Conservation (phyloP, 129 eudicot genomes). For the Gnaphalium uliginosum region DNA sequence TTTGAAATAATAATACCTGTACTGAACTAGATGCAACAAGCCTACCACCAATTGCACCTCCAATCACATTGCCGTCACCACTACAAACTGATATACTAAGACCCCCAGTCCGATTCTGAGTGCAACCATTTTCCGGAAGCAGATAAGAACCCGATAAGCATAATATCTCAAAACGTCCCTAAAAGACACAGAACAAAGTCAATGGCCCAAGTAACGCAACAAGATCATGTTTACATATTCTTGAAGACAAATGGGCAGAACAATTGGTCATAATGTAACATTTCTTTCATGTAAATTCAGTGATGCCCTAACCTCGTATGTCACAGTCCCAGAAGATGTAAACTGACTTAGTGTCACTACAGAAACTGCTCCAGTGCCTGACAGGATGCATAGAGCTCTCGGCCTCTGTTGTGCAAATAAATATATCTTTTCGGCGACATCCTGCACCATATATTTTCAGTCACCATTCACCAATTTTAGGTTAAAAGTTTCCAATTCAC, state of each 20-base stretch:
- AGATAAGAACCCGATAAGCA: constrained; percentile 87
- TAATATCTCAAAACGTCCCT: constrained; percentile 87
- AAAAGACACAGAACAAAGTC: constrained; percentile 17
- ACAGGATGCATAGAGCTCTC: constrained; percentile 72
- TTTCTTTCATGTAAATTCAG: neutral
- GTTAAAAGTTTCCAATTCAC: neutral
- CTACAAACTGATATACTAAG: constrained; percentile 72
- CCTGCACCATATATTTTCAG: constrained; percentile 43
- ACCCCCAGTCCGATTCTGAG: constrained; percentile 75
- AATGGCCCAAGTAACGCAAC: constrained; percentile 1
- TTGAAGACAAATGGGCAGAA: neutral
- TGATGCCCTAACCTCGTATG: constrained; percentile 56
- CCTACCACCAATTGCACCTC: constrained; percentile 83
- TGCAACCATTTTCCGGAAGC: constrained; percentile 60
- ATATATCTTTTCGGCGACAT: constrained; percentile 62
- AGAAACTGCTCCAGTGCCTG: constrained; percentile 71
- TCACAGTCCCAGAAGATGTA: constrained; percentile 48
- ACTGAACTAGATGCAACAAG: constrained; percentile 70
- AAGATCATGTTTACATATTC: neutral
- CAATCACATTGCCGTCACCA: constrained; percentile 76
- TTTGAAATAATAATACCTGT: constrained; percentile 48
- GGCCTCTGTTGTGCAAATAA: constrained; percentile 66
- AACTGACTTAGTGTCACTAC: constrained; percentile 56
- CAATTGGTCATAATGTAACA: neutral
- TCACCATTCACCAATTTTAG: neutral